Percentiles rank a stretch among this genome's conserved stretches.
Evolutionary conservation across 352 stramenopile genomes (phyloP).

Genomic region (Phytophthora capsici): DNA sequence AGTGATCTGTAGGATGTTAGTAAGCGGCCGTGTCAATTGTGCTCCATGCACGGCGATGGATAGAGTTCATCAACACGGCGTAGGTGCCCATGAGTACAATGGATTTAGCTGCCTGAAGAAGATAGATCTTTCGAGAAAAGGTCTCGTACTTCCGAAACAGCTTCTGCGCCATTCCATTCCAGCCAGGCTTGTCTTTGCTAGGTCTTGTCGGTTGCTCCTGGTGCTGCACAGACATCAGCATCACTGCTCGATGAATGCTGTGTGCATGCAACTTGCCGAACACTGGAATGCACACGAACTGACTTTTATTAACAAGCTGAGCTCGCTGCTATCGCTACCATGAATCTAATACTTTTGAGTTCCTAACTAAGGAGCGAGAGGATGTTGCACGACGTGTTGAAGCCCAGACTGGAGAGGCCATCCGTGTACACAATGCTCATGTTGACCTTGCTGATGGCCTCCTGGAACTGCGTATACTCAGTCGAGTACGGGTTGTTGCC

Average conservation of each 20-base stretch:
- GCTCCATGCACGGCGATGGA: constrained; percentile 6
- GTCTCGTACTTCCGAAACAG: no score
- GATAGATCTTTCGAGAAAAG: no score
- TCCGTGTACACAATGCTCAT: constrained; percentile 74
- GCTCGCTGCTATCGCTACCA: constrained; percentile 22
- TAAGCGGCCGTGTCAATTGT: constrained; percentile 3
- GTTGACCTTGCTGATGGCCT: constrained; percentile 55
- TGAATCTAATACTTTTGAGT: constrained; percentile 22
- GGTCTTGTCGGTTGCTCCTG: not conserved
- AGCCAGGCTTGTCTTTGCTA: constrained; percentile 5
- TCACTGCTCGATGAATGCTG: not conserved
- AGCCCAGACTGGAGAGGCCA: constrained; percentile 42
- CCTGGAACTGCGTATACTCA: constrained; percentile 42
- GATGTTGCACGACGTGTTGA: constrained; percentile 48
- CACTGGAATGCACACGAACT: constrained; percentile 12
- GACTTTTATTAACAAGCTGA: constrained; percentile 26
- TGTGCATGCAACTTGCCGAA: not conserved
- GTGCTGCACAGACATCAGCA: not conserved
- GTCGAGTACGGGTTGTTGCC: constrained; percentile 60
- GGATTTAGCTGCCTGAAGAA: no score
- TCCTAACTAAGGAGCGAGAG: constrained; percentile 38
- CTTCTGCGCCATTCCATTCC: not conserved
- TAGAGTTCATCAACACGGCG: constrained; percentile 25
- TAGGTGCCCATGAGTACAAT: not conserved
- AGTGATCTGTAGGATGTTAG: constrained; percentile 1